Evolutionary conservation across 805 yeast species (phyloP).

Genomic region (Kodamaea restingae): DNA sequence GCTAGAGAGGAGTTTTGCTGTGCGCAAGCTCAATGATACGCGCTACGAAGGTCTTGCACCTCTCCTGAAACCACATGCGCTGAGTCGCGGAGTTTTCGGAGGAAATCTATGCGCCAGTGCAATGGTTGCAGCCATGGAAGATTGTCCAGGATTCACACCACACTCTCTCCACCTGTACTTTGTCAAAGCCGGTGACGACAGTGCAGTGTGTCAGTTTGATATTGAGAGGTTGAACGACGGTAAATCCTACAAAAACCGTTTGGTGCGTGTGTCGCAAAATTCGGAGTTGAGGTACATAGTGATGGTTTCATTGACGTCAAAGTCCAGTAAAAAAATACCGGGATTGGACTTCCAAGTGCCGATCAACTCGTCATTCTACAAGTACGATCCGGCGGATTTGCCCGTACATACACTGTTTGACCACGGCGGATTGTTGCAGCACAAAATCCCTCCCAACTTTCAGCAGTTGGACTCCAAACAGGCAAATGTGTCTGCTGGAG

Average conservation of each 20-base stretch:
- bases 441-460: conserved; percentile 27
- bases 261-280: conserved; percentile 28
- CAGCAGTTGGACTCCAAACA: conserved; percentile 19
- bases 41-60: conserved; percentile 15
- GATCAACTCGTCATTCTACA: conserved; percentile 19
- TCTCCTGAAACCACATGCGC: conserved; percentile 19
- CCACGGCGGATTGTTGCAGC: conserved; percentile 17
- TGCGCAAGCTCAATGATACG: conserved; percentile 9
- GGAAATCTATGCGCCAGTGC: conserved; percentile 37
- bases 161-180: conserved; percentile 40
- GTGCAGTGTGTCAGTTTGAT: conserved; percentile 24
- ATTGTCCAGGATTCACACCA: conserved; percentile 30
- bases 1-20: conserved; percentile 14
- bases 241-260: conserved; percentile 32
- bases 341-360: conserved; percentile 25
- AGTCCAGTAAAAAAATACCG: conserved; percentile 14
- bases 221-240: conserved; percentile 36
- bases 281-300: conserved; percentile 28
- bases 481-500: conserved; percentile 25
- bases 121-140: conserved; percentile 32
- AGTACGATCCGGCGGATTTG: conserved; percentile 20
- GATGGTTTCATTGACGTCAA: conserved; percentile 32
- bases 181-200: conserved; percentile 35
- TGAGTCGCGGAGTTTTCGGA: conserved; percentile 37
- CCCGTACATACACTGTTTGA: conserved; percentile 14